A percentile compares a stretch with the other conserved stretches of the same genome.
phyloP scores from a whole-genome alignment of 441 rosid species.

The Corymbia citriodora region DNA sequence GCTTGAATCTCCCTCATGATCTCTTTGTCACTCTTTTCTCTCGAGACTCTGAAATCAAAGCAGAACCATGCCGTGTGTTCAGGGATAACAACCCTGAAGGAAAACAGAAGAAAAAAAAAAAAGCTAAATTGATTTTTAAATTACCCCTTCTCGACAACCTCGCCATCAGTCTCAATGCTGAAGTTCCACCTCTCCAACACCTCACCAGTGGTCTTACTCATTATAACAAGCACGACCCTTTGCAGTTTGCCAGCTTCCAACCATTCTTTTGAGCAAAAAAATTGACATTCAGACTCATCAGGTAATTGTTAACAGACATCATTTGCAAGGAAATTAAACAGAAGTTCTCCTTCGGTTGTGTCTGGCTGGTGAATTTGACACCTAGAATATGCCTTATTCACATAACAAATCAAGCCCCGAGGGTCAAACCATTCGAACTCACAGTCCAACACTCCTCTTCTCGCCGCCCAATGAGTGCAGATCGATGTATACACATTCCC shows the following conservation, averaged over 20 bases:
- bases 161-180: conserved; percentile 70
- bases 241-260: conserved; percentile 85
- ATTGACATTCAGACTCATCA: not conserved
- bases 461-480: not conserved
- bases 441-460: not conserved
- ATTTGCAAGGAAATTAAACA: not conserved
- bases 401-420: not conserved
- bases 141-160: conserved; percentile 84
- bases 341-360: not conserved
- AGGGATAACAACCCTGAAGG: not conserved
- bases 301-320: not conserved
- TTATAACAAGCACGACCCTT: conserved; percentile 77
- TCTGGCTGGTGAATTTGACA: not conserved
- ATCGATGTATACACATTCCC: not conserved
- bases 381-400: not conserved
- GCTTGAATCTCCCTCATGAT: conserved; percentile 96
- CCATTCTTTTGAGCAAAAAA: conserved; percentile 45
- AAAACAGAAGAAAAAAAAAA: not conserved
- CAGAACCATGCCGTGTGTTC: not conserved
- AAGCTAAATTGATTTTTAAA: not conserved
- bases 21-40: conserved; percentile 92
- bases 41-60: conserved; percentile 48
- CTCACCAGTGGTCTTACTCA: conserved; percentile 79
- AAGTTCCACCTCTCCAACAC: conserved; percentile 94
- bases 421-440: not conserved